Evolutionary conservation across 2,329 filamentous ascomycete genomes (phyloP), one percentile per base, ranked within the genome.

Genomic region (Scorias spongiosa): DNA sequence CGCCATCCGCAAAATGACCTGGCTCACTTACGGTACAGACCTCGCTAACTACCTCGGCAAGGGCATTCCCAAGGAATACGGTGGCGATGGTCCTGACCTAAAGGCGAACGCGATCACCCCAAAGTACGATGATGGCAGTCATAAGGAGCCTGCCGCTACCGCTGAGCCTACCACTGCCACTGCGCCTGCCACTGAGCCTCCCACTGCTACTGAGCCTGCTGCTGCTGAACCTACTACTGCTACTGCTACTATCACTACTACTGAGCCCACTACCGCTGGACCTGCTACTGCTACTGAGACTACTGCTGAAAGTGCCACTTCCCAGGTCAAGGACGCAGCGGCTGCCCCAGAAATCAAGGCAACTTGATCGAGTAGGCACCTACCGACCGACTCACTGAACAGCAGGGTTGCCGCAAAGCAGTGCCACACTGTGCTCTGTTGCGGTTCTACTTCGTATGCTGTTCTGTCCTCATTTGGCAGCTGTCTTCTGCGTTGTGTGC

Each of bases 11-110:
- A 71, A 69, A 55, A 70, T 71, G 57, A 65, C 62, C 0, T 66
- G 69, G 45, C 53, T 70, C 52, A 69, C 65, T 14, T 66, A 70
- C 54, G 87, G 88, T 17, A 74, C 67, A 38, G 76, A 75, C 45
- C 69, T 95, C 41, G 78, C 76, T 14, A 68, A 67, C 12, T 75
- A 83, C 58, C 67, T 91, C 45, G 78, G 75, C 10, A 67, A 74
- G 40, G 71, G 74, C 39, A 66, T 95, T 41, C 86, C 87, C 2
- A 71, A 73, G 51, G 76, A 74, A 48, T 95, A 95, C 58, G 89
- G 88, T 45, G 89, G 88, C 20, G 78, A 79, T 53, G 81, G 76
- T 7, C 59, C 60, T 2, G 61, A 65, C n/a, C 57, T 79, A 46
- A 62, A 65, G 42, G 67, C 64, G 20, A 53, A 60, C 14, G 66